These are phyloP conservation scores for Pseudotsuga menziesii DNA, from an alignment of 75 land plant genomes.

Conservation along the genomic window DNA sequence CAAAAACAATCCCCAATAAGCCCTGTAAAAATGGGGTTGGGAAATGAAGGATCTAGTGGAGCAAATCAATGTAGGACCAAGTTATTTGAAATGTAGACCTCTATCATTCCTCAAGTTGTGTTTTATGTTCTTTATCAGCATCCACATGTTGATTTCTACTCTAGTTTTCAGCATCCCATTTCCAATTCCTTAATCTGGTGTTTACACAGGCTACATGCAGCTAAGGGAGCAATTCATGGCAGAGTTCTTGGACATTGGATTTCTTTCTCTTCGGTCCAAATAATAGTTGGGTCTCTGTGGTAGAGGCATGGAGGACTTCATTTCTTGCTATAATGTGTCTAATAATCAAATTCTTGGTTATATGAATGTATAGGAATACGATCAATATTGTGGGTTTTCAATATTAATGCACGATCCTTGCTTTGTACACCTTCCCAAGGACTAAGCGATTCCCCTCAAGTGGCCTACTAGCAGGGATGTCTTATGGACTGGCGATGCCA, in stretches of 20 bases:
- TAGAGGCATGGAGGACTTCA: conserved; percentile 48
- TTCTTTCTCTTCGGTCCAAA: too few species aligned
- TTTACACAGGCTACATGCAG: not conserved
- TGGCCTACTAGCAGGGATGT: conserved; percentile 73
- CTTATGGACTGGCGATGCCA: conserved; percentile 61
- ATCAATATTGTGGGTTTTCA: conserved; percentile 52
- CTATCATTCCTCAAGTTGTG: too few species aligned
- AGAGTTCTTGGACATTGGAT: not conserved
- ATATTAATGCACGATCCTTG: conserved; percentile 25
- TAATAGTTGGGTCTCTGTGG: conserved; percentile 31
- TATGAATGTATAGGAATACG: conserved; percentile 42
- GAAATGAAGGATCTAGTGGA: too few species aligned
- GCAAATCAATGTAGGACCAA: too few species aligned
- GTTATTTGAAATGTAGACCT: too few species aligned
- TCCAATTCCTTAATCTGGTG: too few species aligned
- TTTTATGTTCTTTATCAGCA: too few species aligned
- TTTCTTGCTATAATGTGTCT: conserved; percentile 64
- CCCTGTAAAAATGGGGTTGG: too few species aligned
- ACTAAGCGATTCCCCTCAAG: conserved; percentile 60
- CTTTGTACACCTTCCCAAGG: conserved; percentile 65
- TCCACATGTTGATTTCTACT: too few species aligned
- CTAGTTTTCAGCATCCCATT: too few species aligned
- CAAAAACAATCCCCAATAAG: too few species aligned
- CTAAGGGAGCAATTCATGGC: conserved; percentile 26
- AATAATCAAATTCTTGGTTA: conserved; percentile 37